A percentile compares a stretch with the other conserved stretches of the same genome.
Conservation (phyloP, 2,329 filamentous ascomycete species). For the Trichoderma koningii region DNA sequence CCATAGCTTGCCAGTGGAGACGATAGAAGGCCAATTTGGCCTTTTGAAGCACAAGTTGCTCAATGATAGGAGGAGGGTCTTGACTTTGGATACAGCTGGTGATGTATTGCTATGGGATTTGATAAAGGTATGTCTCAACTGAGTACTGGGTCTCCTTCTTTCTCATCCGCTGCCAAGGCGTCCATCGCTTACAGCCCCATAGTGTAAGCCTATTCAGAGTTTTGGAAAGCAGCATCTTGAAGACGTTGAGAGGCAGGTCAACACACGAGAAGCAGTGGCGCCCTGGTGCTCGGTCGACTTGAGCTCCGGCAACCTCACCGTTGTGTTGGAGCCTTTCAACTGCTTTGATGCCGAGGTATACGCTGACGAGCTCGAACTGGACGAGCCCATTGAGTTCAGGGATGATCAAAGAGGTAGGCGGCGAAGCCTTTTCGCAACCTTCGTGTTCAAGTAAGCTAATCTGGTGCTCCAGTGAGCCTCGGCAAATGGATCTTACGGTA, state of each 20-base stretch:
- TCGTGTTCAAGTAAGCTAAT: conserved; percentile 32
- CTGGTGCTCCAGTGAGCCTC: conserved; percentile 70
- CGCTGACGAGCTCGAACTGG: conserved; percentile 79
- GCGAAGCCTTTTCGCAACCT: conserved; percentile 21
- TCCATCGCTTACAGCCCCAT: conserved; percentile 28
- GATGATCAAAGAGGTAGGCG: conserved; percentile 88
- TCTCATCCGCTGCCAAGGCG: no score
- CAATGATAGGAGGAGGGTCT: conserved; percentile 83
- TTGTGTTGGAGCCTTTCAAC: conserved; percentile 89
- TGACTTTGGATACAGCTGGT: conserved; percentile 92
- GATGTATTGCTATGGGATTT: conserved; percentile 96
- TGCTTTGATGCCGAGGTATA: conserved; percentile 98
- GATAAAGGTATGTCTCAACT: conserved; percentile 62
- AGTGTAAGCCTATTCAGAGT: conserved; percentile 86
- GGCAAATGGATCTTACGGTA: conserved; percentile 96
- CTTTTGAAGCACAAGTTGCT: conserved; percentile 90
- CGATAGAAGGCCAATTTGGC: conserved; percentile 92
- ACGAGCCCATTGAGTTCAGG: conserved; percentile 75
- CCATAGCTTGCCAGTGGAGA: conserved; percentile 70
- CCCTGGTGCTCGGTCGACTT: conserved; percentile 97
- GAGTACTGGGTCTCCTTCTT: background rate
- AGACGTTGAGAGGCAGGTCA: conserved; percentile 83
- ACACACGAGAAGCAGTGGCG: conserved; percentile 84
- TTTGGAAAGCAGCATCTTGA: conserved; percentile 94
- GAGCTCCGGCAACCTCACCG: conserved; percentile 86